Evolutionary conservation across 345 rosid genomes (phyloP), one percentile per base, ranked within the genome.

Genomic region (Euphorbia peplus): DNA sequence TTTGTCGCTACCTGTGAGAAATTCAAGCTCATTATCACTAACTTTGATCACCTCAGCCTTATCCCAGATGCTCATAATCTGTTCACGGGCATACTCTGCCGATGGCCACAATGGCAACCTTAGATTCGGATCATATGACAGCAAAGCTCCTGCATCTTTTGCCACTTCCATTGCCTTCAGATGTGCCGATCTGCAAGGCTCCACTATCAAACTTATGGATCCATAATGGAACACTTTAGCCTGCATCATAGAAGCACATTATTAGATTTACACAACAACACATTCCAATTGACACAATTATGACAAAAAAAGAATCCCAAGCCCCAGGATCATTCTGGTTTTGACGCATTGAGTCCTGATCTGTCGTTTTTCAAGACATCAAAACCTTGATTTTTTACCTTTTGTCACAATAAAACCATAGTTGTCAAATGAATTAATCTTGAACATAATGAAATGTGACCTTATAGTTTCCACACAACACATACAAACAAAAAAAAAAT

Each of bases 101-200:
- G 99, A 95, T 0, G 98, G 95, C 99, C 99, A 95, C 73, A 95
- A 52, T 5, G 98, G 96, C n/a, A 95, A 81, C 64, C 99, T 81
- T 53, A 95, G 81, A 76, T 95, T 95, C 1, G 99, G 99, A 71
- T 95, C 99, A 37, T 92, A 95, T 1, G 99, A 95, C 1, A 95
- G 92, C 65, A 95, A 74, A 3, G 97, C 98, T 15, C 98, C 99
- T 0, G 96, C 89, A 2, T 90, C 84, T 66, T 83, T 92, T 15
- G 99, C 99, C 68, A 77, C 99, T 67, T 87, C 83, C 96, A 95
- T 95, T 26, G 99, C 99, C 75, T 85, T 85, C 19, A 92, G 22
- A 35, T 95, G 99, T 0, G 98, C 99, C 3, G 97, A 90, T 77
- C 99, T 60, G 78, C 99, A 95, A 71, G 99, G 99, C 88, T 95